Base-by-base conservation (phyloP, 2,329 filamentous ascomycete genomes). In the Fusarium sp. region DNA sequence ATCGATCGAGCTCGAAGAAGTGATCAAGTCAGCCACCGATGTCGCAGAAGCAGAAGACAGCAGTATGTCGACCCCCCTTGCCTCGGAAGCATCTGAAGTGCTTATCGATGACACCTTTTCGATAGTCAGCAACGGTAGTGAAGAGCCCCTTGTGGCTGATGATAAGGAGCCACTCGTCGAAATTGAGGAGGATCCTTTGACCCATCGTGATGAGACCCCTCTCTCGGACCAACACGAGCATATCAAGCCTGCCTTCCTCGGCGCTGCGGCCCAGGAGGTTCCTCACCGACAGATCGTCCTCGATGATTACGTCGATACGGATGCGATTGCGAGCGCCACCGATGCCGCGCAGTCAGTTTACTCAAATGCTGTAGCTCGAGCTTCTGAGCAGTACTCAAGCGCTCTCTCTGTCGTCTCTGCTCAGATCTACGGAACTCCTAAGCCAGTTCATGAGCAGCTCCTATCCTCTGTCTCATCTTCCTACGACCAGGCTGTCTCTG, bases 391-490 rank as follows among this genome's bases (percentile, higher is more conserved):
- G 55, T 93, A 92, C 71, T 86, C 86, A 0, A 88, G 88, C 22
- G 92, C 91, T 11, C 88, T 90, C 72, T 91, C 91, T 2, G 84
- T 88, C 26, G 83, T 92, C 3, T 93, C 91, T 2, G 86, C 84
- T 6, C 87, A 92, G 72, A 85, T 93, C 39, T 89, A 87, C 28
- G 91, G 91, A 33, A 89, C 89, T 2, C 88, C 91, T 2, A 87
- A 91, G 74, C 91, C 92, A 9, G 85, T 88, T 6, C 90, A 94
- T 65, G 84, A 92, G 71, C 84, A 92, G 65, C 86, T 94, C 76
- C 81, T 92, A 14, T 86, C 90, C 10, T 92, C 91, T 1, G 87
- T 92, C 11, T 90, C 90, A 10, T 86, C 84, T 7, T 91, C 87
- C 2, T 94, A 93, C 75, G 90, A 90, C 34, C 86, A 86, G 33